Base-by-base conservation (phyloP, 2,329 filamentous ascomycete species). In the Microsporum audouinii region DNA sequence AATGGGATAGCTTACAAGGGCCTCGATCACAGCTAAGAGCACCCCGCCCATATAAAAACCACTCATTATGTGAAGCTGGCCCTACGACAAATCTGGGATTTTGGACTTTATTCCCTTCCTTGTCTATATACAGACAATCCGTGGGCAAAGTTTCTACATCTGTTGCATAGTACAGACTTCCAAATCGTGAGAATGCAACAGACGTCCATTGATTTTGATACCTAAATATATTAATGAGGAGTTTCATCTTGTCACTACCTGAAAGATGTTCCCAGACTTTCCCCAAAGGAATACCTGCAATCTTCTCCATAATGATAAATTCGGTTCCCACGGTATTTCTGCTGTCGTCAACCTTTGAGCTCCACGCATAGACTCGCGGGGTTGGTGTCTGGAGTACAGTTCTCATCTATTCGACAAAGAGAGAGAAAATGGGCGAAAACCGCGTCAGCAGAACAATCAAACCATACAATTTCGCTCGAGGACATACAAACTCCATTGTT, bases 111-210 rank as follows among this genome's bases (percentile, higher is more conserved):
- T 63, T 64, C 57, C 64, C 68, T 23, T 5, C 12, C 60, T 69
- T 60, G 36, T 67, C 68, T 29, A 69, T 14, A 31, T 65, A 70
- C 58, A 69, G 62, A 31, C 39, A 66, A 63, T 12, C 14, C 60
- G 10, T 56, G 62, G 61, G n/a, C 45, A 14, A 2, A 27, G 12
- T 31, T 60, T 68, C 66, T 5, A 68, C 59, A 59, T 71, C 67
- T 62, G 47, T 38, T 0, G 62, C 33, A 43, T 69, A 70, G 57
- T 68, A 70, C 33, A 71, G 65, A 61, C 67, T 67, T 10, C 69
- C 67, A 17, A 71, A 70, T 62, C 70, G 64, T 2, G 66, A 69
- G 62, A 71, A 71, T 62, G 65, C 66, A 64, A 71, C 64, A 38
- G 65, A 66, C n/a, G 68, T 61, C 67, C 67, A 70, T 64, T 68